Base-by-base conservation (phyloP, 371 early-diverging fungal species). In the Thermomucor indicae-seudaticae region DNA sequence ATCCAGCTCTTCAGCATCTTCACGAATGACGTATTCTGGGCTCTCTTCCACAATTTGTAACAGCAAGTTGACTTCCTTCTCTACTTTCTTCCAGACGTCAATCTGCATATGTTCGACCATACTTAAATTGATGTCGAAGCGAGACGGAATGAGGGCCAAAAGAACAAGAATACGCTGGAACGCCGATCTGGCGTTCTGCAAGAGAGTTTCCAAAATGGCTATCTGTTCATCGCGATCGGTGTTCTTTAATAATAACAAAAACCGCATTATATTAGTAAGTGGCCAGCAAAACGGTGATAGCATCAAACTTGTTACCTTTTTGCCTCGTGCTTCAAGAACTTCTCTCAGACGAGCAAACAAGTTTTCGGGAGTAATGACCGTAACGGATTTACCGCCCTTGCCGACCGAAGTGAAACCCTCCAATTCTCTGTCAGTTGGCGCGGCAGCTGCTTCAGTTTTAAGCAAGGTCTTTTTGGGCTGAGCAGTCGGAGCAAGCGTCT, bases 151-250 rank as follows among this genome's bases (percentile, higher is more conserved):
- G 55, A 97, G 75, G 34, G 83, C 81, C 57, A 96, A 76, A 16
- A 97, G 78, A 27, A 96, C 92, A 43, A 85, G 80, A 58, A 89
- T 83, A 70, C 84, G 78, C 70, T 93, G 93, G 78, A 85, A 88
- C 6, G 93, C 81, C 22, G 87, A 83, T 43, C 53, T 57, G 37
- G 95, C 86, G 19, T 80, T 71, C 20, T 58, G 73, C 20, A 90
- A 72, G 42, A 98, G 74, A 7, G 60, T 51, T 60, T 85, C 80
- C 47, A 97, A 70, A 48, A 78, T 70, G 29, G 57, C 59, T 57
- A 94, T 80, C 65, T 90, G 88, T 47, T 81, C 89, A 32, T 75
- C 64, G 62, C 91, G 90, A 71, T 96, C 90, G 32, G 95, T 93
- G 75, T 88, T 85, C 92, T 90, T 69, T 40, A 12, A 4, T 40